Conservation (phyloP, 2,329 filamentous ascomycete genomes). For the Cercospora sp. region DNA sequence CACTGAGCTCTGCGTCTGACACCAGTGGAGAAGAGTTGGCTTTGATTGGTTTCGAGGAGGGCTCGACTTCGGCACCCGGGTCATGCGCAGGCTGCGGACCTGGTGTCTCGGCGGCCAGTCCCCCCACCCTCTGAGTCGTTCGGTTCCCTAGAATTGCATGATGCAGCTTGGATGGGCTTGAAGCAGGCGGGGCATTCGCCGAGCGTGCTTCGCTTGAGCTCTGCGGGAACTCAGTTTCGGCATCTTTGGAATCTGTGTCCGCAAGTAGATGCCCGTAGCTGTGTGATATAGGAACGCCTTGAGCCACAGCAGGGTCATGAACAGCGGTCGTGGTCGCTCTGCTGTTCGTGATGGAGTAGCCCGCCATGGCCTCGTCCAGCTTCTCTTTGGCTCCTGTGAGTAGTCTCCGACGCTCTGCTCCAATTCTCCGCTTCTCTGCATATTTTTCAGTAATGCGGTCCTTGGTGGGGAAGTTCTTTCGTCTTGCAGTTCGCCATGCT, state of each 20-base stretch:
- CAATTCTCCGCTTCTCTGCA: slow-evolving; percentile 34
- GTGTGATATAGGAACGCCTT: neutral
- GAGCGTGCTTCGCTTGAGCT: neutral
- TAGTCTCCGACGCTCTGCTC: slow-evolving; percentile 39
- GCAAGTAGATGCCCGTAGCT: neutral
- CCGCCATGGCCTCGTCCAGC: slow-evolving; percentile 8
- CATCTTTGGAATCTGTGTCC: neutral
- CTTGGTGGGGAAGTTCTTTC: slow-evolving; percentile 76
- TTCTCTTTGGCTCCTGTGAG: slow-evolving; percentile 31
- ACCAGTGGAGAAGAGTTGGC: neutral
- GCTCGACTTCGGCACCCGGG: neutral
- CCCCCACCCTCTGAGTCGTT: neutral
- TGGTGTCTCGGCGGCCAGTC: neutral
- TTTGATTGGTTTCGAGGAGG: neutral
- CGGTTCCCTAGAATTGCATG: neutral
- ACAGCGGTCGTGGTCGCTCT: neutral
- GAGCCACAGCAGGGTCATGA: neutral
- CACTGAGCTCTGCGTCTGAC: neutral
- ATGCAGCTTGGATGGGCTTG: neutral
- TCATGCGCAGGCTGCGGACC: neutral
- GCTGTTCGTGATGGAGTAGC: neutral
- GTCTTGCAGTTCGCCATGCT: slow-evolving; percentile 79
- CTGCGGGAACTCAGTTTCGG: neutral
- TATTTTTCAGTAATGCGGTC: slow-evolving; percentile 63
- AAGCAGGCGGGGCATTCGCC: neutral